Base-by-base conservation (phyloP, 176 grass and related monocot genomes). In the Metroxylon sagu region DNA sequence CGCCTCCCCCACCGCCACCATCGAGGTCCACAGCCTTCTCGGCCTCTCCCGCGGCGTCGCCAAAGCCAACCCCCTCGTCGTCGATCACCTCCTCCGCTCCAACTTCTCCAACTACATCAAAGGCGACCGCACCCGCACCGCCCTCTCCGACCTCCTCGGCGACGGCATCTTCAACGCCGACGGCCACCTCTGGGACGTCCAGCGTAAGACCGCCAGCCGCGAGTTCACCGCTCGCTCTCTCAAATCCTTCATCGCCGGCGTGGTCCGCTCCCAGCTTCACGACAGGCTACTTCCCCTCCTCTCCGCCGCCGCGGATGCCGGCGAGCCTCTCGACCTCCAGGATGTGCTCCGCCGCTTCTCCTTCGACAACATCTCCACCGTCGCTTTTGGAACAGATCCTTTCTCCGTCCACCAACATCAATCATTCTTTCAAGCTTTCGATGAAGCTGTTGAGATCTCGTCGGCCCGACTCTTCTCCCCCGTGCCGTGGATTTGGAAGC, bases 81-180 rank as follows among this genome's bases (percentile, higher is more conserved):
- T 91, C 5, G 77, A 83, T 69, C 83, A 92, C 62, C 5, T 92
- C 3, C 62, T 92, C 17, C 65, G 80, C 10, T 63, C 60, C 17
- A 64, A 51, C 25, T 91, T 86, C 72, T 57, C 61, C 49, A 86
- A 79, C 49, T 86, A 91, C 67, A 39, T 83, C 64, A 91, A 91
- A 79, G 88, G 88, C 67, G n/a, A 31, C 18, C 88, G 79, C 56
- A 4, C 77, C 89, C 0, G 5, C 87, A 56, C 80, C 84, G 56
- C 71, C 59, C 1, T 54, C 55, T 59, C 26, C 57, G 57, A 59
- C 57, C 26, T 59, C 57, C 57, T 59, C 57, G 57, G 57, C 57
- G 2, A 29, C 14, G 57, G 57, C 57, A 59, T 59, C 26, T 59
- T 59, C 57, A 59, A 30, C 57, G 57, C 57, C 57, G 57, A 59